Base-by-base conservation (phyloP, 208 protist species). In the Leishmania braziliensis region DNA sequence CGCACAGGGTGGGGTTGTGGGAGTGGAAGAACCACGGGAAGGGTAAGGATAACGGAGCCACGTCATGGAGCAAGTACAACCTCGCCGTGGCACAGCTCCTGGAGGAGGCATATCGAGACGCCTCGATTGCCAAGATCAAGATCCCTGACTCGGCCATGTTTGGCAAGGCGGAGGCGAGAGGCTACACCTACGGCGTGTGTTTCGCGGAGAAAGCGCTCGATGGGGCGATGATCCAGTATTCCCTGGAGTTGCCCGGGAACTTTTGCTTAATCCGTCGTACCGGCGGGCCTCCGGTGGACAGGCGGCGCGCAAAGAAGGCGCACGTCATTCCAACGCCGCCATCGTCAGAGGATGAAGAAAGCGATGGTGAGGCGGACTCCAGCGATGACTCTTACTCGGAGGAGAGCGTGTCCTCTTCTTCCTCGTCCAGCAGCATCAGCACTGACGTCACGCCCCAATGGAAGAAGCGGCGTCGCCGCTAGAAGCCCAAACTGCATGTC, bases 201-300 rank as follows among this genome's bases (percentile, higher is more conserved):
- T 92, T 95, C 79, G 77, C 53, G 3, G 89, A 93, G 70, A 83
- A 71, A 58, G 79, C 84, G 9, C 60, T 93, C 3, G 56, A 86
- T 3, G 88, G 82, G 16, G 78, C 54, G 39, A 95, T 95, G 89
- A 84, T 92, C 75, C 91, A 92, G 78, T 95, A 93, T 78, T 78
- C 85, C 33, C 56, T 82, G 3, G 66, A 84, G 36, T 82, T 92
- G n/a, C 78, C 75, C 5, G n/a, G 69, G 46, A 83, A 81, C 58
- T 93, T 86, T 54, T 84, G 84, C 20, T 12, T 86, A 4, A 83
- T 93, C 39, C 85, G 89, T 9, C 87, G 91, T 48, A 88, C 51
- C 9, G 86, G 88, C 2, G 88, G 88, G 0, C 48, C 79, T 8
- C 39, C 33, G 3, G 89, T 94, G 29, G 73, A 89, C 50, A 80